Evolutionary conservation across 2,329 filamentous ascomycete species (phyloP).

Genomic region (Pestalotiopsis sp.): DNA sequence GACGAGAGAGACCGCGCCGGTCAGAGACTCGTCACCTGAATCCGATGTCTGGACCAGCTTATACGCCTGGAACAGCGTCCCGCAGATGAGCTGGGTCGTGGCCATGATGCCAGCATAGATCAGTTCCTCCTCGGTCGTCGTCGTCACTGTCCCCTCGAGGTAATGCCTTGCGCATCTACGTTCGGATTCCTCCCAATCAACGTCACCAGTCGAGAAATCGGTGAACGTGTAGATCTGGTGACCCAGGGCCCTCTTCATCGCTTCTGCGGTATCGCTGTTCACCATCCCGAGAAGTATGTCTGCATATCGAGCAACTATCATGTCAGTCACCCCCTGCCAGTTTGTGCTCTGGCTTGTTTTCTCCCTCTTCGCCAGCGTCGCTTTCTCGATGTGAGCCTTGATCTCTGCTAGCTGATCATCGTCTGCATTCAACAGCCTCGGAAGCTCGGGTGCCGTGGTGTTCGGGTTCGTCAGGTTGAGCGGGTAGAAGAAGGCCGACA

Average conservation of each 20-base stretch:
- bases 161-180: slow-evolving; percentile 49
- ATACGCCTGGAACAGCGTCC: slow-evolving; percentile 28
- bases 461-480: slow-evolving; percentile 48
- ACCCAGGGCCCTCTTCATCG: slow-evolving; percentile 32
- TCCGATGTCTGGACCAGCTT: slow-evolving; percentile 21
- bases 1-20: slow-evolving; percentile 12
- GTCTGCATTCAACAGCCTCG: slow-evolving; percentile 30
- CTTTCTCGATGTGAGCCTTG: slow-evolving; percentile 40
- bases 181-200: slow-evolving; percentile 38
- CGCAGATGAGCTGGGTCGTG: slow-evolving; percentile 19
- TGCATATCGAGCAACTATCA: slow-evolving; percentile 64
- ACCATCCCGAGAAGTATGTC: slow-evolving; percentile 48
- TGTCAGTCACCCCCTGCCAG: slow-evolving; percentile 69
- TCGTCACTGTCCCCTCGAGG: slow-evolving; percentile 25
- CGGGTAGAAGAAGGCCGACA: slow-evolving; percentile 51
- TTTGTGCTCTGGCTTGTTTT: slow-evolving; percentile 35
- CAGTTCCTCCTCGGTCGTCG: slow-evolving; percentile 43
- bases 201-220: slow-evolving; percentile 36
- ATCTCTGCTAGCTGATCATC: slow-evolving; percentile 33
- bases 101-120: slow-evolving; percentile 42
- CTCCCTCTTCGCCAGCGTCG: slow-evolving; percentile 24
- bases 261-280: slow-evolving; percentile 23
- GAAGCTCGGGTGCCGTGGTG: slow-evolving; percentile 29
- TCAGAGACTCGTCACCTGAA: slow-evolving; percentile 7
- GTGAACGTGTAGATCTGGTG: slow-evolving; percentile 42